Percentiles rank a stretch among this genome's conserved stretches.
These are phyloP conservation scores for Fusarium sp. DNA, from an alignment of 2,329 filamentous ascomycete genomes.

Conservation along the genomic window DNA sequence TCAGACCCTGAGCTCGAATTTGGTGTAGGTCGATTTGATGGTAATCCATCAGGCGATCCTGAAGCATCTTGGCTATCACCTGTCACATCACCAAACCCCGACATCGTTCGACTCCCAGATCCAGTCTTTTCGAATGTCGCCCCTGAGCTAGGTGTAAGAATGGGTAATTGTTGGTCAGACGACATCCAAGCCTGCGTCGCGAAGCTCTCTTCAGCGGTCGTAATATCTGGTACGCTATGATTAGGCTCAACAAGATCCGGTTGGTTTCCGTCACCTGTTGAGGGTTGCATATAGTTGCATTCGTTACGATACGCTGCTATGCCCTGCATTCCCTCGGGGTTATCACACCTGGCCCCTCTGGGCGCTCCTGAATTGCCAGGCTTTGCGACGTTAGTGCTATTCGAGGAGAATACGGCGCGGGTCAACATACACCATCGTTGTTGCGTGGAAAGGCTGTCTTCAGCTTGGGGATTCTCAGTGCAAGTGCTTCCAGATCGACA, in stretches of 20 bases:
- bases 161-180: slow-evolving; percentile 54
- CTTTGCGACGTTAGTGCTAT: slow-evolving; percentile 44
- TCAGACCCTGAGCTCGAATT: slow-evolving; percentile 63
- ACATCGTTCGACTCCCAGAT: slow-evolving; percentile 44
- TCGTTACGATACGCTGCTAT: slow-evolving; percentile 60
- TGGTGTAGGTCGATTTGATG: slow-evolving; percentile 68
- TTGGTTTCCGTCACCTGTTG: slow-evolving; percentile 56
- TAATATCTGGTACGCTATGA: slow-evolving; percentile 43
- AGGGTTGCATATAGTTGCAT: slow-evolving; percentile 56
- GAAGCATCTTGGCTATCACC: slow-evolving; percentile 61
- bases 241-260: slow-evolving; percentile 55
- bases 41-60: slow-evolving; percentile 61
- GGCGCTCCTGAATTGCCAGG: slow-evolving; percentile 39
- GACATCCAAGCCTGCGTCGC: slow-evolving; percentile 54
- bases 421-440: slow-evolving; percentile 61
- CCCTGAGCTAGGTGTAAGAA: slow-evolving; percentile 51
- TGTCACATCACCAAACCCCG: slow-evolving; percentile 57
- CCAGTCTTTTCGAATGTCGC: slow-evolving; percentile 51
- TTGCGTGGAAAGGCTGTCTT: slow-evolving; percentile 66
- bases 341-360: slow-evolving; percentile 49
- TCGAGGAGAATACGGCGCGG: not conserved
- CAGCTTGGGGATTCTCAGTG: slow-evolving; percentile 69
- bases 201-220: slow-evolving; percentile 44
- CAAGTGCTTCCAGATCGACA: slow-evolving; percentile 84
- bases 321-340: slow-evolving; percentile 53